phyloP scores from a whole-genome alignment of 2,329 filamentous ascomycete genomes.

The Fusarium anguioides region DNA sequence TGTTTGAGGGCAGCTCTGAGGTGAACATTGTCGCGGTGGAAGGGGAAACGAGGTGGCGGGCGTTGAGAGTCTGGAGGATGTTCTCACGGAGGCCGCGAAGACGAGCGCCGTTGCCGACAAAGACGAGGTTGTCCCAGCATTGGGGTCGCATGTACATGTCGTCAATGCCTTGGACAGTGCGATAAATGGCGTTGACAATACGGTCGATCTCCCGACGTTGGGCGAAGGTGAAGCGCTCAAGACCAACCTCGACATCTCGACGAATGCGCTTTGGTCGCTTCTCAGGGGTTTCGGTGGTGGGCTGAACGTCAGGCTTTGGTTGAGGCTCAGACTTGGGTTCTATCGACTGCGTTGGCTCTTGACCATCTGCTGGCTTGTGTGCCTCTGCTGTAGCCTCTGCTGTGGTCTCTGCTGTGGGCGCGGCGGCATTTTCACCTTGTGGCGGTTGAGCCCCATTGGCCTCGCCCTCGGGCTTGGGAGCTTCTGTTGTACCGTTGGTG shows the following conservation, averaged over 20 bases:
- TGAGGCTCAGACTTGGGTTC: slow-evolving; percentile 37
- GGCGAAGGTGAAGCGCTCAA: slow-evolving; percentile 78
- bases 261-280: slow-evolving; percentile 67
- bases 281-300: slow-evolving; percentile 51
- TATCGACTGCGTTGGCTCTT: slow-evolving; percentile 35
- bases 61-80: slow-evolving; percentile 80
- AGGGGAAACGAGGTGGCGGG: slow-evolving; percentile 90
- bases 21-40: slow-evolving; percentile 96
- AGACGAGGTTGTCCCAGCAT: slow-evolving; percentile 91
- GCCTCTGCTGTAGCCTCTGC: slow-evolving; percentile 31
- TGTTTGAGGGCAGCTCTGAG: slow-evolving; percentile 92
- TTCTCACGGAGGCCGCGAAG: slow-evolving; percentile 87
- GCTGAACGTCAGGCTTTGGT: slow-evolving; percentile 34
- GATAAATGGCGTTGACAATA: slow-evolving; percentile 86
- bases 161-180: slow-evolving; percentile 82
- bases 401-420: slow-evolving; percentile 3
- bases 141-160: slow-evolving; percentile 86
- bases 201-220: slow-evolving; percentile 80
- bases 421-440: slow-evolving; percentile 12
- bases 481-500: slow-evolving; percentile 33
- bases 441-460: slow-evolving; percentile 25
- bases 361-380: slow-evolving; percentile 41
- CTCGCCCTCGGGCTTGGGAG: slow-evolving; percentile 23
- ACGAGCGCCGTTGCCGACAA: slow-evolving; percentile 86
- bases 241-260: slow-evolving; percentile 79